Evolutionary conservation across 177 flowering plant genomes (phyloP).

Genomic region (Vitis hybrid): DNA sequence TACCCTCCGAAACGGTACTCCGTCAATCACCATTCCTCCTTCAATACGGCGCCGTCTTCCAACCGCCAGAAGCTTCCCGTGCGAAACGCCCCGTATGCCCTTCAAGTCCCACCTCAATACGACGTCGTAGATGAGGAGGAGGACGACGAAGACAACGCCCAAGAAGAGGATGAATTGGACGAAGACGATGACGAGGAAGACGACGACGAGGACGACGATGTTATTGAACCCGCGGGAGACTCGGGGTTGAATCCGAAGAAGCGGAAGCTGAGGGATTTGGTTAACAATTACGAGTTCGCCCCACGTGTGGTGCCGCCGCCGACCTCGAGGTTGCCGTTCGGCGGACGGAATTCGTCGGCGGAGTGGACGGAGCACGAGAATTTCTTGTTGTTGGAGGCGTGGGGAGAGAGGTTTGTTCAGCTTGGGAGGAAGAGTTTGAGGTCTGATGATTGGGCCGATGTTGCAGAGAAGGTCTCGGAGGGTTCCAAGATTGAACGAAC

Average conservation of each 20-base stretch:
- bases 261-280: conserved; percentile 41
- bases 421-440: conserved; percentile 84
- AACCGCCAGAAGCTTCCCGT: conserved; percentile 37
- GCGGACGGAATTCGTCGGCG: conserved; percentile 26
- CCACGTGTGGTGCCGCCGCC: conserved; percentile 20
- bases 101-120: conserved; percentile 13
- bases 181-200: conserved; percentile 25
- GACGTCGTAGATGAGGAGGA: conserved; percentile 20
- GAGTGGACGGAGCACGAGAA: conserved; percentile 66
- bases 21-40: conserved; percentile 21
- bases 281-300: conserved; percentile 41
- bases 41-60: neutral
- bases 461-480: conserved; percentile 73
- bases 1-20: conserved; percentile 40
- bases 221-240: conserved; percentile 18
- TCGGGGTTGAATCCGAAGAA: conserved; percentile 40
- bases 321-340: conserved; percentile 22
- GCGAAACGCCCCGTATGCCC: conserved; percentile 29
- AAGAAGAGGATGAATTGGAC: conserved; percentile 19
- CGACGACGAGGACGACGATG: conserved; percentile 17
- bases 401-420: conserved; percentile 86
- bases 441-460: conserved; percentile 87
- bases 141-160: conserved; percentile 24
- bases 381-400: conserved; percentile 61
- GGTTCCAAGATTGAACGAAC: conserved; percentile 35